phyloP scores from a whole-genome alignment of 371 early-diverging fungal species.

The Mucor indicus region DNA sequence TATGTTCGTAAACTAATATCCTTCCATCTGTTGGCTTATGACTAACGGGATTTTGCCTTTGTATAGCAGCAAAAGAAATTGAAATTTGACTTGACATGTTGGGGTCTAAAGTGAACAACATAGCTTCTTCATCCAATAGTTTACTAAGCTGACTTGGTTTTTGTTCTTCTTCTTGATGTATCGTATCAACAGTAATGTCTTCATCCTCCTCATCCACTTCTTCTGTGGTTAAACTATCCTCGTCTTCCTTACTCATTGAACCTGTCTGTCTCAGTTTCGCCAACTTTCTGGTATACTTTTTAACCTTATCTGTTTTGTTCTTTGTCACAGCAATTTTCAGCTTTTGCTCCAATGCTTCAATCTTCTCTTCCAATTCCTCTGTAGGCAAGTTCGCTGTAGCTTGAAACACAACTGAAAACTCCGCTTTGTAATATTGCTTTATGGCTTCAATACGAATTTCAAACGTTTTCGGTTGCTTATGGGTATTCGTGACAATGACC shows the following conservation, averaged over 20 bases:
- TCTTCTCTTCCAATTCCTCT: conserved; percentile 86
- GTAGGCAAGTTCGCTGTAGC: conserved; percentile 45
- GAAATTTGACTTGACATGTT: conserved; percentile 7
- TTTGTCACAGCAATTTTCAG: conserved; percentile 93
- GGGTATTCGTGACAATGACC: conserved; percentile 75
- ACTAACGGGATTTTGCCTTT: no score
- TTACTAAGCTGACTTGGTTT: neutral
- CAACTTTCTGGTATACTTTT: conserved; percentile 76
- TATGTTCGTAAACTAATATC: conserved; percentile 13
- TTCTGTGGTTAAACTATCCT: neutral
- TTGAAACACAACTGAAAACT: conserved; percentile 14
- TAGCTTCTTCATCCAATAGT: conserved; percentile 1
- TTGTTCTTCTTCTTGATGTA: neutral
- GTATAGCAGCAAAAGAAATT: conserved; percentile 1
- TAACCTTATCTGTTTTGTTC: conserved; percentile 81
- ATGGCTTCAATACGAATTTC: conserved; percentile 65
- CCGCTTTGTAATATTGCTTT: conserved; percentile 46
- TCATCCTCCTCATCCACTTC: neutral
- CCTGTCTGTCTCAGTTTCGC: conserved; percentile 45
- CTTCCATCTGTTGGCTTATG: conserved; percentile 2
- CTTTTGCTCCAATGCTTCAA: conserved; percentile 94
- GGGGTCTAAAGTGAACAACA: conserved; percentile 1
- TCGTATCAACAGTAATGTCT: neutral
- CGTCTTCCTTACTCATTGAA: no score
- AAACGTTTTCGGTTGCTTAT: conserved; percentile 71